Percentiles rank a stretch among this genome's conserved stretches.
Conservation (phyloP, 2,329 filamentous ascomycete species). For the Colletotrichum abscissum region DNA sequence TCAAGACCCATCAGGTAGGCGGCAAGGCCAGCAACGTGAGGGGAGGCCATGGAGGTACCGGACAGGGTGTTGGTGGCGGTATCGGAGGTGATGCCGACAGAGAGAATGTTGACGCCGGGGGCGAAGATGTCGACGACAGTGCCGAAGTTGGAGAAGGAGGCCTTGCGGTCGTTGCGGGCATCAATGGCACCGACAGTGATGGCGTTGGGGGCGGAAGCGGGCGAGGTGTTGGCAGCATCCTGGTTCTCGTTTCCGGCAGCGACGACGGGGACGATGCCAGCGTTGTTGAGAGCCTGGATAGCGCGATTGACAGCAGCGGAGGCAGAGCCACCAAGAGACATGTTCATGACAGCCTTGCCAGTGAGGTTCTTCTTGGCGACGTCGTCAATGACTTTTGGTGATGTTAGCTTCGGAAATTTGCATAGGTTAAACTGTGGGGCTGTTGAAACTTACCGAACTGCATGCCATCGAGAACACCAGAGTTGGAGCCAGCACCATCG, state of each 20-base stretch:
- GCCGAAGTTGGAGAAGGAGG: slow-evolving; percentile 71
- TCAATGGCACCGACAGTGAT: slow-evolving; percentile 72
- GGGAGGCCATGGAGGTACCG: slow-evolving; percentile 74
- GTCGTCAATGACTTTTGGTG: slow-evolving; percentile 54
- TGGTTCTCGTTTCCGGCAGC: slow-evolving; percentile 69
- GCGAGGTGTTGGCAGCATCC: slow-evolving; percentile 62
- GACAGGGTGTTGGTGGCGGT: slow-evolving; percentile 58
- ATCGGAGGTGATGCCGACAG: slow-evolving; percentile 62
- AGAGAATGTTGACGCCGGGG: slow-evolving; percentile 65
- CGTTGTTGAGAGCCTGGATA: slow-evolving; percentile 59
- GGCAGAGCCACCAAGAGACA: slow-evolving; percentile 66
- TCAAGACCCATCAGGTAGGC: slow-evolving; percentile 74
- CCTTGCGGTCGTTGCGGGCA: slow-evolving; percentile 58
- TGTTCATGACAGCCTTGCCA: slow-evolving; percentile 72
- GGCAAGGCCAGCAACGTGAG: slow-evolving; percentile 75
- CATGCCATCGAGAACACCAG: slow-evolving; percentile 68
- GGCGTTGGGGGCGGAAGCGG: slow-evolving; percentile 65
- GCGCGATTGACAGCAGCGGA: slow-evolving; percentile 66
- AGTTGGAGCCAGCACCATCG: slow-evolving; percentile 58
- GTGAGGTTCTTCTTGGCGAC: slow-evolving; percentile 51
- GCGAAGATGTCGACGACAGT: slow-evolving; percentile 64
- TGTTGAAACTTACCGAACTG: slow-evolving; percentile 54
- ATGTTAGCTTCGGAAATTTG: neutral
- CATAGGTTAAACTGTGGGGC: neutral
- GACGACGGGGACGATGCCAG: slow-evolving; percentile 68